phyloP scores from a whole-genome alignment of 75 land plant genomes.

The Adiantum capillusveneris region DNA sequence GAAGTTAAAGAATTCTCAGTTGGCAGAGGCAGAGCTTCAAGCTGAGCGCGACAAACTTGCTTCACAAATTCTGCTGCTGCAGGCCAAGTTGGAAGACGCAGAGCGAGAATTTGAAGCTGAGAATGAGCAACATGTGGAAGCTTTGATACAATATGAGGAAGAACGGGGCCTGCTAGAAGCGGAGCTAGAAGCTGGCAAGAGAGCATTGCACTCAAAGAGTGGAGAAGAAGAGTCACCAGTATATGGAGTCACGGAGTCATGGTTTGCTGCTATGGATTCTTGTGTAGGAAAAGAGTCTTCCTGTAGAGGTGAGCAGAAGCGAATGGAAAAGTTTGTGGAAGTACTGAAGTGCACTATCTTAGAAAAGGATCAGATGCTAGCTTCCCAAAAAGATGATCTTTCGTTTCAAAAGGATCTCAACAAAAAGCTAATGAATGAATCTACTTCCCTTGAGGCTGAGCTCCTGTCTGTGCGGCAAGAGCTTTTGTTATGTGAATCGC shows the following conservation, averaged over 20 bases:
- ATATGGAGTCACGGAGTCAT: too few relatives aligned
- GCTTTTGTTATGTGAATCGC: conserved; percentile 5
- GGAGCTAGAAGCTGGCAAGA: conserved; percentile 6
- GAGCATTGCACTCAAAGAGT: conserved; percentile 1
- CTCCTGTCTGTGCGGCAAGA: neutral
- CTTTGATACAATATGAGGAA: conserved; percentile 16
- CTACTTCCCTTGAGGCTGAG: conserved; percentile 9
- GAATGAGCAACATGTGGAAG: conserved; percentile 16
- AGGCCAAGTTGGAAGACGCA: conserved; percentile 10
- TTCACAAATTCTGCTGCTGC: conserved; percentile 7
- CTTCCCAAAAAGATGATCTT: conserved; percentile 10
- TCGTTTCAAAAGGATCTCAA: conserved; percentile 2
- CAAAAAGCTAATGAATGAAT: conserved; percentile 1
- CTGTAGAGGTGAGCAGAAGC: neutral
- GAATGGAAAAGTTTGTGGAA: conserved; percentile 2
- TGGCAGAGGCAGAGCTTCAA: conserved; percentile 5
- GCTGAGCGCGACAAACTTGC: conserved; percentile 5
- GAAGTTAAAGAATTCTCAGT: conserved; percentile 7
- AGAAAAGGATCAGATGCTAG: conserved; percentile 8
- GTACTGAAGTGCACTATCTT: neutral
- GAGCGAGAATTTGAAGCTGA: conserved; percentile 10
- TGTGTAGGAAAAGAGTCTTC: neutral
- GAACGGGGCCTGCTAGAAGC: conserved; percentile 10
- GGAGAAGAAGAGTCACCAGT: neutral
- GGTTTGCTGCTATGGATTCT: neutral